Evolutionary conservation across 495 filamentous ascomycete genomes (phyloP), one percentile per base, ranked within the genome.

Genomic region (Aspergillus heteromorphus): DNA sequence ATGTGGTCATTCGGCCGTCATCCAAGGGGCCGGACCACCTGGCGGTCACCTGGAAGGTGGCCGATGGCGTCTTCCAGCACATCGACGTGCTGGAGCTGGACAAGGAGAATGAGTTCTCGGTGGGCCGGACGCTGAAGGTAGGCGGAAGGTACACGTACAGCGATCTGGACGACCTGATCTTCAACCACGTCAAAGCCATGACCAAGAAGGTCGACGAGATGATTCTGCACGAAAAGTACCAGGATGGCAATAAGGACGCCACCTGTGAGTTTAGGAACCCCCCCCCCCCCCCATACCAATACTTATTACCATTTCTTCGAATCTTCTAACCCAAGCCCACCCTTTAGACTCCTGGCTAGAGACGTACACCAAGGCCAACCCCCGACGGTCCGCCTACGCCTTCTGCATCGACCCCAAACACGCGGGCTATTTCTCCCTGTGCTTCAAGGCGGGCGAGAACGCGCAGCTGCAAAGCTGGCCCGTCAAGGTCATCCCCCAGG

Each of bases 1-100:
- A 97, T 61, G 88, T 93, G 45, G 88, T 98, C 30, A 96, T 98
- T 61, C 87, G 93, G 10, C 93, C 93, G 11, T 95, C 89, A 1
- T 96, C 91, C 19, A 93, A 91, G 58, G 93, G 93, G 11, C 85
- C 86, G 31, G 95, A 98, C 68, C 93, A 98, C 71, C 81, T 98
- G 45, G 91, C 92, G 3, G 81, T 98, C 38, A 98, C 93, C 1
- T 98, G 93, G 93, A 98, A 97, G 72, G 90, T 98, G n/a, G 82
- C 88, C 0, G 89, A 97, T 59, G 87, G 87, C 53, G 83, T 97
- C 31, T 97, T 89, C 63, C 92, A 98, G 73, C 93, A 98, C 64
- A 89, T 98, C 52, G 95, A 98, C 67, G 95, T 98, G 30, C 81
- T 98, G 17, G 93, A 98, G 69, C 70, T 98, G 51, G 89, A 95